Percentiles rank a stretch among this genome's conserved stretches.
Conservation (phyloP, 768 basidiomycete species). For the Tylopilus rubrobrunneus region DNA sequence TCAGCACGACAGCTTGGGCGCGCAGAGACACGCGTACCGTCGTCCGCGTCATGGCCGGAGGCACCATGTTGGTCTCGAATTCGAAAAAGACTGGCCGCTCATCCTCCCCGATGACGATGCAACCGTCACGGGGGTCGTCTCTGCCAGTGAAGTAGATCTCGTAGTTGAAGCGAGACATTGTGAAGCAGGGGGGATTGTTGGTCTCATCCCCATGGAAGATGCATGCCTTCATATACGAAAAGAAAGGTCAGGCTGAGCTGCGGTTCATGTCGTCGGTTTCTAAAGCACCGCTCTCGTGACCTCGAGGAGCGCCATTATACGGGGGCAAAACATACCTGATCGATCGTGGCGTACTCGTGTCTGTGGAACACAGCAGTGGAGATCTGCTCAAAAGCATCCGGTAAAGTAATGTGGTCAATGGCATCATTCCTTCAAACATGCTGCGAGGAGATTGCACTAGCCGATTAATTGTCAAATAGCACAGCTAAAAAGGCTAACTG, state of each 20-base stretch:
- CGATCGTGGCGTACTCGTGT: constrained; percentile 48
- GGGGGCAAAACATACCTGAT: constrained; percentile 46
- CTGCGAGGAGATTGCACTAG: constrained; percentile 10
- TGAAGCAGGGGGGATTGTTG: background rate
- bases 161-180: constrained; percentile 40
- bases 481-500: constrained; percentile 28
- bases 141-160: constrained; percentile 66
- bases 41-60: constrained; percentile 24
- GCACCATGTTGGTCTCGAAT: constrained; percentile 51
- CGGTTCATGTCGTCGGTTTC: constrained; percentile 24
- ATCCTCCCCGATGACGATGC: constrained; percentile 65
- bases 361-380: constrained; percentile 21
- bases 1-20: background rate
- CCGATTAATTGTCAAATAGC: constrained; percentile 18
- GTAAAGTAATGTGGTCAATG: constrained; percentile 1
- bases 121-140: constrained; percentile 62
- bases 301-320: constrained; percentile 43
- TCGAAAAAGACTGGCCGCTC: constrained; percentile 55
- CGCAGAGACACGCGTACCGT: constrained; percentile 16
- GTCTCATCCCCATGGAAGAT: constrained; percentile 1
- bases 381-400: constrained; percentile 20
- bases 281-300: constrained; percentile 44
- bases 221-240: constrained; percentile 30
- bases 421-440: constrained; percentile 10
- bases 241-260: constrained; percentile 8